Conservation (phyloP, 2,329 filamentous ascomycete genomes). For the Pseudogymnoascus sp. region DNA sequence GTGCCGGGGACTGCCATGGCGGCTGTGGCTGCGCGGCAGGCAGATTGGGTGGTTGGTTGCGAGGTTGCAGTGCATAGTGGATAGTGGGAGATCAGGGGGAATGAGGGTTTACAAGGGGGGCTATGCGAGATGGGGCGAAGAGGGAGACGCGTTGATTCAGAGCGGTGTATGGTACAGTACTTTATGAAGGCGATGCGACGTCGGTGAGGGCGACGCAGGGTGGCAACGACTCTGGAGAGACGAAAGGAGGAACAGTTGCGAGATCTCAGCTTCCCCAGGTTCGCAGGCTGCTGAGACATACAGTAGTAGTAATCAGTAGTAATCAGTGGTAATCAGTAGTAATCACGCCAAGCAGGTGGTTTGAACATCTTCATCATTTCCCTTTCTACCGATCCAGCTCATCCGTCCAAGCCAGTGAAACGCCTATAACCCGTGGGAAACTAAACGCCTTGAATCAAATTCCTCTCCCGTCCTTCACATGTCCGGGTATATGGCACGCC, state of each 20-base stretch:
- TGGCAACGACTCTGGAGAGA: neutral
- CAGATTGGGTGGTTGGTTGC: neutral
- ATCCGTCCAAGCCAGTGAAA: neutral
- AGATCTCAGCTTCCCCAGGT: constrained; percentile 2
- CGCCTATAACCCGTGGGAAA: neutral
- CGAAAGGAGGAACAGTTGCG: neutral
- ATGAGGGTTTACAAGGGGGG: neutral
- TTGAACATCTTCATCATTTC: constrained; percentile 6
- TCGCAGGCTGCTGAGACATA: neutral
- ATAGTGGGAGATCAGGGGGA: neutral
- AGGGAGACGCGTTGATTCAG: neutral
- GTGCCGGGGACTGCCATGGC: neutral
- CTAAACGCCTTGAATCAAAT: constrained; percentile 4
- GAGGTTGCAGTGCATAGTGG: neutral
- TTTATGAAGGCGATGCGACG: neutral
- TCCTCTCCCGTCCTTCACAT: neutral
- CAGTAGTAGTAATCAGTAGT: neutral
- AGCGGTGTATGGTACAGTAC: neutral
- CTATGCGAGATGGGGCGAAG: neutral
- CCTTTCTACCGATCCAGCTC: neutral
- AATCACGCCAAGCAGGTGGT: neutral
- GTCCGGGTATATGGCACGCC: neutral
- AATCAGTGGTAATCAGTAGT: too few species aligned
- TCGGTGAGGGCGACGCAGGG: neutral
- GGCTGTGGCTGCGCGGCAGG: neutral